These are phyloP conservation scores for Malus hybrid DNA, from an alignment of 331 rosid species.

Conservation along the genomic window DNA sequence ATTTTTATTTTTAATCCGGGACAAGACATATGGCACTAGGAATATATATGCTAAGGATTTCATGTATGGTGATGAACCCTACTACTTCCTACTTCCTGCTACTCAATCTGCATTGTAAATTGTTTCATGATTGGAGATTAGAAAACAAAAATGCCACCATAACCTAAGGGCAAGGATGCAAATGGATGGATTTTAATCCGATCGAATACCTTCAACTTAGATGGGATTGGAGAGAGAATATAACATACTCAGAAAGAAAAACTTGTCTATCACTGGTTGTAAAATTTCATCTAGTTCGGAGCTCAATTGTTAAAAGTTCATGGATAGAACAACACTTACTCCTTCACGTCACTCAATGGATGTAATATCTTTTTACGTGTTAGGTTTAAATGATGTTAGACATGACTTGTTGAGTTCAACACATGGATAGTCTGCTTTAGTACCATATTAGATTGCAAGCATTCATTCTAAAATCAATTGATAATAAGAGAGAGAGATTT, in stretches of 20 bases:
- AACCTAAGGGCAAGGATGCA: background rate
- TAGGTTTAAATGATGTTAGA: too few relatives aligned
- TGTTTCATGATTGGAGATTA: background rate
- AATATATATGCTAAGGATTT: background rate
- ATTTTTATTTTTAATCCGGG: background rate
- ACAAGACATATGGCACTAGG: background rate
- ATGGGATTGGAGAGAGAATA: background rate
- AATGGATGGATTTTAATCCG: background rate
- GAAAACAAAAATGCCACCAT: background rate
- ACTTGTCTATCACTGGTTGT: background rate
- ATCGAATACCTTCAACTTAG: background rate
- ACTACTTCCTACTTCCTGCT: background rate
- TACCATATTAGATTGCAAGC: background rate
- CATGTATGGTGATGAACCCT: background rate
- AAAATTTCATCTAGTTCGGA: background rate
- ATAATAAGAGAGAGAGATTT: too few relatives aligned
- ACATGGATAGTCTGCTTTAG: too few relatives aligned
- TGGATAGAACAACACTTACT: background rate
- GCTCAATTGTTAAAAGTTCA: background rate
- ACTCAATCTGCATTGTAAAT: background rate
- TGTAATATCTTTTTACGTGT: background rate
- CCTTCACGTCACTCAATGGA: background rate
- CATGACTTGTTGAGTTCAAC: background rate
- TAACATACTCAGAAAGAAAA: background rate
- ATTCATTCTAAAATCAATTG: background rate